A percentile compares a stretch with the other conserved stretches of the same genome.
phyloP scores from a whole-genome alignment of 176 grass and related monocot genomes.

The Avena atlantica region DNA sequence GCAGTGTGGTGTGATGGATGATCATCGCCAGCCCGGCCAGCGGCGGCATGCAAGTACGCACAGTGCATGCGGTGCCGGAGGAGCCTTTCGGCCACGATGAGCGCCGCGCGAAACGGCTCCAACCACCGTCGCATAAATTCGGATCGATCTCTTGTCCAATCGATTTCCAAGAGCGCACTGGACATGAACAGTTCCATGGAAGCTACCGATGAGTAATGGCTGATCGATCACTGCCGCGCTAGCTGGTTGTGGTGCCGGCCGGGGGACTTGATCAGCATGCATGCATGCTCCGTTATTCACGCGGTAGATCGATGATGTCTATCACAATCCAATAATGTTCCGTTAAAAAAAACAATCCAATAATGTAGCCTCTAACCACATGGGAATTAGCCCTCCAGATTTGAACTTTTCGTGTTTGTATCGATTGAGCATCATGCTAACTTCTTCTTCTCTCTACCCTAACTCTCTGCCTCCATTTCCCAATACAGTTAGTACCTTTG shows the following conservation, averaged over 20 bases:
- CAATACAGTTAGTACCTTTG: too few species aligned
- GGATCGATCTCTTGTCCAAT: not conserved
- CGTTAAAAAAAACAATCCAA: too few species aligned
- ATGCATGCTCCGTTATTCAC: not conserved
- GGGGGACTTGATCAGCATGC: not conserved
- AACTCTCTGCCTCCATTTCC: too few species aligned
- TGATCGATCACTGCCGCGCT: not conserved
- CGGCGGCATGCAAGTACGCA: not conserved
- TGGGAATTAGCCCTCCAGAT: too few species aligned
- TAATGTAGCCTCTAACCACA: too few species aligned
- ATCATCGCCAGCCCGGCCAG: not conserved
- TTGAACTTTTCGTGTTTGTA: too few species aligned
- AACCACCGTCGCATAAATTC: constrained; percentile 12
- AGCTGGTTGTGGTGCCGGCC: not conserved
- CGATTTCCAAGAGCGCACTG: not conserved
- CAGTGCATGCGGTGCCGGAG: not conserved
- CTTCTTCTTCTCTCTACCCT: too few species aligned
- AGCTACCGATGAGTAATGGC: constrained; percentile 1
- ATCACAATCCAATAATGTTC: too few species aligned
- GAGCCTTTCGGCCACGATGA: constrained; percentile 5
- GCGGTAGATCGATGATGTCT: too few species aligned
- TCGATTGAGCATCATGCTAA: too few species aligned
- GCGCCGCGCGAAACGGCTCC: not conserved
- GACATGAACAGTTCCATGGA: constrained; percentile 5
- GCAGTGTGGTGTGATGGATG: not conserved